Base-by-base conservation (phyloP, 2,329 filamentous ascomycete genomes). In the Beauveria sp. region DNA sequence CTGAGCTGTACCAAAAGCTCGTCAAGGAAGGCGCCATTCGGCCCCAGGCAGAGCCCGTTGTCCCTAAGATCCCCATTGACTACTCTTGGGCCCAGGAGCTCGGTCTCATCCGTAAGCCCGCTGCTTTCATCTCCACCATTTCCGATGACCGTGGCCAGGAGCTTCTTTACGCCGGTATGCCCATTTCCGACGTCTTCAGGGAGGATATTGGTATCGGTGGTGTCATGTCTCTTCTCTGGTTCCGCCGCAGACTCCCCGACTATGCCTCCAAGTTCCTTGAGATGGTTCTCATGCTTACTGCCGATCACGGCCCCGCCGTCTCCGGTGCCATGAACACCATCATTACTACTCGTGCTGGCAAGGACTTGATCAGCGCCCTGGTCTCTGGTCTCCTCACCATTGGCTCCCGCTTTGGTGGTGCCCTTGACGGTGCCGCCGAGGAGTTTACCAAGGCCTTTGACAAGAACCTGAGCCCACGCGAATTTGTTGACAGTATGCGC, bases 301-400 rank as follows among this genome's bases (percentile, higher is more conserved):
- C 95, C 71, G 95, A 99, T 75, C 95, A 99, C 87, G 95, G 95
- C 79, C 95, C 95, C 60, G 95, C 95, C 70, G 95, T 99, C 70
- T 99, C 95, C 70, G 95, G 95, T 85, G 95, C 95, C 77, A 99
- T 99, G 95, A 99, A 99, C 88, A 99, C 95, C 76, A 99, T 99
- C 77, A 98, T 99, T 77, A 99, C 95, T 66, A 99, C 95, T 63
- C 91, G 95, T 90, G 95, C 95, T 66, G 95, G 95, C 77, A 99
- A 99, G 85, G 95, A 99, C 75, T 82, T 99, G 69, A 98, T 99
- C 82, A 93, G 88, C 71, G 90, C 95, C 53, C 85, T 99, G 66
- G 95, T 99, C 62, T 90, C 90, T 71, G 95, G 95, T 91, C 90
- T 99, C 60, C 82, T 99, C 74, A 99, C 95, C 70, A 99, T 99